Base-by-base conservation (phyloP, 2,329 filamentous ascomycete genomes). In the Zasmidium angulare region DNA sequence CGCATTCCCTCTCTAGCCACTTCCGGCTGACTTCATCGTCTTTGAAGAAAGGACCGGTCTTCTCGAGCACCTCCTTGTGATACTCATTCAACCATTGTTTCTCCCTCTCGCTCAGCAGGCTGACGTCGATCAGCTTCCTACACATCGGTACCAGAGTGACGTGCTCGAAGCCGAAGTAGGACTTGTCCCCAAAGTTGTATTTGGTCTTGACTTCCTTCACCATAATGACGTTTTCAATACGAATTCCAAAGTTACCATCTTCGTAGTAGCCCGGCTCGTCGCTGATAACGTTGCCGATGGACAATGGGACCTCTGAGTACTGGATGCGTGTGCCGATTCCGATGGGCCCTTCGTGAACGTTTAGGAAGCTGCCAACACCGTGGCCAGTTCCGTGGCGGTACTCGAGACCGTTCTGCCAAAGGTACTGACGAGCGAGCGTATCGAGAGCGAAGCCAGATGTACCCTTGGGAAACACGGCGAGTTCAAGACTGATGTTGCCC, bases 61-160 rank as follows among this genome's bases (percentile, higher is more conserved):
- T 96, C 60, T 89, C 84, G 74, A 86, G 84, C 17, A 99, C 88
- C 73, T 95, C 88, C 31, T 82, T 78, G 73, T 96, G 90, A 73
- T 96, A 96, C 46, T 86, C 82, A 70, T 98, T 96, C 66, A 99
- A 78, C 90, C 93, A 99, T 61, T 84, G 77, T 78, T 88, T 90
- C 79, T 99, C 95, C 12, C 79, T 81, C 3, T 81, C 79, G 0
- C 87, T 92, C 66, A 99, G 77, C 31, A 96, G 79, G 53, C 74
- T 81, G 56, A 83, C 79, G 68, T 98, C 90, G 64, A 96, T 92
- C 64, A 99, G 79, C 62, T 91, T 97, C 62, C 87, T 85, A 77
- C 93, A 97, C 77, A 96, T 92, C 0, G 95, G 95, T 19, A 93
- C 91, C 91, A 99, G 91, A 0, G 95, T 99, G 65, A 98, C 92